Percentiles rank a stretch among this genome's conserved stretches.
Evolutionary conservation across 1,284 basidiomycete genomes (phyloP).

Genomic region (Xerocomus cyaneibrunnescens): DNA sequence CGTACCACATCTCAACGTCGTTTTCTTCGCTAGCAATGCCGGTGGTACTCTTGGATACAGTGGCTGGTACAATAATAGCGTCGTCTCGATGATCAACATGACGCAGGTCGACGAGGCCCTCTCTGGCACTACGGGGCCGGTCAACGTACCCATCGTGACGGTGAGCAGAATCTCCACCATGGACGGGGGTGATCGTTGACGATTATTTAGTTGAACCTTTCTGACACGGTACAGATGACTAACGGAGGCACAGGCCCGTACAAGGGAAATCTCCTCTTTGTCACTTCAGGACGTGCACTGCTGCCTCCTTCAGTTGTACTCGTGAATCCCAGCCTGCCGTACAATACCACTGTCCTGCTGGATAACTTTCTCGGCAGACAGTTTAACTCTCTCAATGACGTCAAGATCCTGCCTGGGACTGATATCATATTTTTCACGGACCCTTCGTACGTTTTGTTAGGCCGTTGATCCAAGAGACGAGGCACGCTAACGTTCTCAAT

Average conservation of each 20-base stretch:
- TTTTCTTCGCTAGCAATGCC: slow-evolving; percentile 52
- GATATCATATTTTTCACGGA: slow-evolving; percentile 71
- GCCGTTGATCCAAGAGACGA: background rate
- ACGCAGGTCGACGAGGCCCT: slow-evolving; percentile 43
- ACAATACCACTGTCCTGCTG: background rate
- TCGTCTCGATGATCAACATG: slow-evolving; percentile 47
- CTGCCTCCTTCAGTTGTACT: background rate
- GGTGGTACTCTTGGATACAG: slow-evolving; percentile 42
- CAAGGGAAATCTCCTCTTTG: background rate
- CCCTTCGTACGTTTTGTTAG: slow-evolving; percentile 41
- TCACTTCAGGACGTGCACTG: background rate
- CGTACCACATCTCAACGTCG: slow-evolving; percentile 55
- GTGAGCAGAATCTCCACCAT: background rate
- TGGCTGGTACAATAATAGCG: slow-evolving; percentile 47
- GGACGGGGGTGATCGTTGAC: background rate
- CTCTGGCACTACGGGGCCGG: slow-evolving; percentile 21
- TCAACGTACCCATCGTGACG: background rate
- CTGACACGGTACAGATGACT: background rate
- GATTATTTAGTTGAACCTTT: background rate
- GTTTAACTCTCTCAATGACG: slow-evolving; percentile 53
- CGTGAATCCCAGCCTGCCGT: background rate
- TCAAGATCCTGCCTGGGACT: slow-evolving; percentile 54
- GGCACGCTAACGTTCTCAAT: background rate
- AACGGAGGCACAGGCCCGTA: background rate
- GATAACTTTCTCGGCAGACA: background rate